Evolutionary conservation across 2,329 filamentous ascomycete genomes (phyloP).

Genomic region (Ophiocordyceps polyrhachis-furcata): DNA sequence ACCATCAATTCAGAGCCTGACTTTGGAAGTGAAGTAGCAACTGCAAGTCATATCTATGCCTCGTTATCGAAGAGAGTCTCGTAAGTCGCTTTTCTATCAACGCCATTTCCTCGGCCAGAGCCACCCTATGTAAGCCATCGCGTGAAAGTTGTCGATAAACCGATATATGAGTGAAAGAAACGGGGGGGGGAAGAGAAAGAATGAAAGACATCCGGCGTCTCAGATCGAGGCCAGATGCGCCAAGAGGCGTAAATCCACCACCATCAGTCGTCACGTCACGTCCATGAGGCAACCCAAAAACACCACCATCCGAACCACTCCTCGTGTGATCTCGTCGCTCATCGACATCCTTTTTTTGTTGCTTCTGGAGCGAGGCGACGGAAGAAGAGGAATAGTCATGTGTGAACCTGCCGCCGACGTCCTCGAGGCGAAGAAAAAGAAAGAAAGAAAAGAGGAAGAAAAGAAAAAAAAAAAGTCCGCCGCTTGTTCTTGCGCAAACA

Average conservation of each 20-base stretch:
- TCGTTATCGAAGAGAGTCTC: slow-evolving; percentile 1
- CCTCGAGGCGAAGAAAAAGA: neutral
- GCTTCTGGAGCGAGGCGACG: neutral
- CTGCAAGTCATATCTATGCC: neutral
- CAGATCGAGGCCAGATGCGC: neutral
- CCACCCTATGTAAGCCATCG: slow-evolving; percentile 3
- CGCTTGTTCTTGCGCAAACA: neutral
- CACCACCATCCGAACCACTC: neutral
- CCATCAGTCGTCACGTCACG: neutral
- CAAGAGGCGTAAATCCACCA: neutral
- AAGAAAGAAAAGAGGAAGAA: no score
- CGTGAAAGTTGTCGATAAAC: neutral
- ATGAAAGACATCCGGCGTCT: neutral
- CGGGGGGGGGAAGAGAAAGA: neutral
- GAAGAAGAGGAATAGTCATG: neutral
- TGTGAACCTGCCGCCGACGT: neutral
- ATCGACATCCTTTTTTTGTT: neutral
- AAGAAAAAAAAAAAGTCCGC: neutral
- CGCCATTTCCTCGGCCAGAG: slow-evolving; percentile 6
- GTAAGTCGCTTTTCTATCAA: slow-evolving; percentile 3
- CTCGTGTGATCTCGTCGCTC: neutral
- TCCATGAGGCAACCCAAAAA: neutral
- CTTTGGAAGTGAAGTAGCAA: no score
- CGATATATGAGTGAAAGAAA: slow-evolving; percentile 2
- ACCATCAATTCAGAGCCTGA: no score